Evolutionary conservation across 257 asterid species (phyloP).

Genomic region (Ehretia macrophylla): DNA sequence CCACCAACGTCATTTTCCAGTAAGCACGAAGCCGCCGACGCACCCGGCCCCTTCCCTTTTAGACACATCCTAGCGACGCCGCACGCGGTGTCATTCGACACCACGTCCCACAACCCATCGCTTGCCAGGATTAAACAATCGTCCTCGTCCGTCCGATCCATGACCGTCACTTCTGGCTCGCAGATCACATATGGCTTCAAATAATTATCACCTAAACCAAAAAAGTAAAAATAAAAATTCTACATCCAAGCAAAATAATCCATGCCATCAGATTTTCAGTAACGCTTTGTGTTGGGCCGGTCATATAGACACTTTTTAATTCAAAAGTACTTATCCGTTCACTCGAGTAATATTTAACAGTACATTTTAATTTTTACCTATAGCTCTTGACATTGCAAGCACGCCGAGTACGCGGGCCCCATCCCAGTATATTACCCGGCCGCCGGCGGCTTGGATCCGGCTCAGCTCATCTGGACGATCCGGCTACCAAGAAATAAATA

Average conservation of each 20-base stretch:
- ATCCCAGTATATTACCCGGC: constrained; percentile 72
- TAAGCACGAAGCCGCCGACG: not conserved
- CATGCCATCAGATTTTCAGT: too few species aligned
- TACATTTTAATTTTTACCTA: constrained; percentile 42
- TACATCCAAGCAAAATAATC: too few species aligned
- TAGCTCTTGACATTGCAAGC: constrained; percentile 89
- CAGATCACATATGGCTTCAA: constrained; percentile 69
- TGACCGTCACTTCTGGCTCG: constrained; percentile 71
- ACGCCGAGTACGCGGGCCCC: constrained; percentile 81
- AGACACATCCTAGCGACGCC: constrained; percentile 57
- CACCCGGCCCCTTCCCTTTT: constrained; percentile 22
- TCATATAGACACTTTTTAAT: too few species aligned
- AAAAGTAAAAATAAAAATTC: not conserved
- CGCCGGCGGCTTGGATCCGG: constrained; percentile 74
- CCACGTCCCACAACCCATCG: constrained; percentile 91
- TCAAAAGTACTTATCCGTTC: too few species aligned
- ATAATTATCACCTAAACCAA: constrained; percentile 59
- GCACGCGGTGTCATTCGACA: constrained; percentile 67
- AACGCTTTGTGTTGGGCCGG: too few species aligned
- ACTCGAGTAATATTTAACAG: too few species aligned
- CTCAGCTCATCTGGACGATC: constrained; percentile 74
- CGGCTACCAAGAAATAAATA: constrained; percentile 49
- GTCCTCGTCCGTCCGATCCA: constrained; percentile 48
- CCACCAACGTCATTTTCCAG: constrained; percentile 10
- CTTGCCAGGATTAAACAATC: constrained; percentile 72